phyloP scores from a whole-genome alignment of 2,329 filamentous ascomycete species.

The Pseudofabraea citricarpa region DNA sequence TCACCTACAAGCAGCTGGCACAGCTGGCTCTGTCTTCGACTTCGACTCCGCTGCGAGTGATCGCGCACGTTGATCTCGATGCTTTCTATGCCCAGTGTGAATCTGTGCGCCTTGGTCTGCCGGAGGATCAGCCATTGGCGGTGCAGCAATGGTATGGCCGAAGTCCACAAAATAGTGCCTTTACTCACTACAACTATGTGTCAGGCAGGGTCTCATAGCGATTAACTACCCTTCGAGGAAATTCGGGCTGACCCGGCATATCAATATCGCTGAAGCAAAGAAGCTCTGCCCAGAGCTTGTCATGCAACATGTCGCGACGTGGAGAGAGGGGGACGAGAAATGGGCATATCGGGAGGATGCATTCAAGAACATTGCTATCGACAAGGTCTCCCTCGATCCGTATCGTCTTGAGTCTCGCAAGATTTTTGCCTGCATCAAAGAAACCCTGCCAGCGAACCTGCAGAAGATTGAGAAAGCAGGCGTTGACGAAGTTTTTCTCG shows the following conservation, averaged over 20 bases:
- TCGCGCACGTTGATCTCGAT: conserved; percentile 92
- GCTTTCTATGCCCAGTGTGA: conserved; percentile 98
- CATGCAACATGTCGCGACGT: conserved; percentile 90
- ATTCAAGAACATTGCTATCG: conserved; percentile 71
- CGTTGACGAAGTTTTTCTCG: conserved; percentile 93
- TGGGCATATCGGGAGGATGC: conserved; percentile 90
- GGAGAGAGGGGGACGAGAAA: conserved; percentile 83
- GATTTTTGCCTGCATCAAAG: conserved; percentile 77
- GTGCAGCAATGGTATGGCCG: conserved; percentile 86
- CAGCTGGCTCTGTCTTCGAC: conserved; percentile 68
- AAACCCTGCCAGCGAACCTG: conserved; percentile 56
- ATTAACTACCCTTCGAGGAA: conserved; percentile 90
- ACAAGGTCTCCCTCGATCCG: conserved; percentile 92
- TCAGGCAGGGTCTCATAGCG: conserved; percentile 87
- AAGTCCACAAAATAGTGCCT: too few species aligned
- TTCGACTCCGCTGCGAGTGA: conserved; percentile 74
- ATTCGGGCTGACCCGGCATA: conserved; percentile 75
- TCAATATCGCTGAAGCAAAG: conserved; percentile 74
- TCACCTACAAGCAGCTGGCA: conserved; percentile 78
- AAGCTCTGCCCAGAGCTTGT: conserved; percentile 82
- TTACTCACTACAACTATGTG: too few species aligned
- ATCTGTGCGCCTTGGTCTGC: conserved; percentile 74
- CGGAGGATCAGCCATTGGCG: conserved; percentile 75
- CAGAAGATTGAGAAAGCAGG: conserved; percentile 88
- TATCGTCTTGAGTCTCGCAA: conserved; percentile 81